Evolutionary conservation across 2,329 filamentous ascomycete genomes (phyloP).

Genomic region (Ceratocystis huliohia): DNA sequence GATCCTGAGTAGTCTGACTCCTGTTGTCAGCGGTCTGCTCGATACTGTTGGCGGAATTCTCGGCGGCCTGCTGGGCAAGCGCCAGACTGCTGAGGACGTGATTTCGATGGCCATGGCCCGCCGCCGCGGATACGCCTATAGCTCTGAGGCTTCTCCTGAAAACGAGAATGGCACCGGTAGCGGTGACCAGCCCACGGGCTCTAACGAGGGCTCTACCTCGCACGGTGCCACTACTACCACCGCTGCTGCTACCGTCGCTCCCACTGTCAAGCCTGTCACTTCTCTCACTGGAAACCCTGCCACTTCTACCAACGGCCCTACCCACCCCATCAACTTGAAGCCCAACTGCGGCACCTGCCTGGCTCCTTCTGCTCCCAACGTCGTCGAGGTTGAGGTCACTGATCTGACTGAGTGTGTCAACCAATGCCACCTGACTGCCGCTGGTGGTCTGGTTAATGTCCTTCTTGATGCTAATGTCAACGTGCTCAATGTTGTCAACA

Average conservation of each 20-base stretch:
- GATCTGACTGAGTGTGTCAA: conserved; percentile 18
- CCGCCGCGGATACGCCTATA: conserved; percentile 3
- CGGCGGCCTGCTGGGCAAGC: conserved; percentile 16
- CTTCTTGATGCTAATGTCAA: conserved; percentile 18
- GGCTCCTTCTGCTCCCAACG: neutral
- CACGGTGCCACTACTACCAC: neutral
- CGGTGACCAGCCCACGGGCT: neutral
- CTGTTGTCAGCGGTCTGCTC: conserved; percentile 13
- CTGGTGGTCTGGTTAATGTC: conserved; percentile 16
- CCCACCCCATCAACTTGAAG: conserved; percentile 46
- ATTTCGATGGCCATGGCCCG: conserved; percentile 10
- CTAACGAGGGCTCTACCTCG: neutral
- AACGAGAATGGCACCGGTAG: neutral
- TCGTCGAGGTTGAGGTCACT: conserved; percentile 13
- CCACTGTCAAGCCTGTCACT: neutral
- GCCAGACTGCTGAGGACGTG: conserved; percentile 6
- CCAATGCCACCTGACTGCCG: conserved; percentile 17
- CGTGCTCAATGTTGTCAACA: conserved; percentile 24
- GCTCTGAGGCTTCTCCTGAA: neutral
- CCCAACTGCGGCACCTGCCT: conserved; percentile 30
- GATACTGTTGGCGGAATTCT: conserved; percentile 10
- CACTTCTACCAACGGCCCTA: conserved; percentile 34
- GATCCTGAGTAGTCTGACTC: conserved; percentile 10
- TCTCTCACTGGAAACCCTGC: neutral
- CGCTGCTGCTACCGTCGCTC: neutral